These are phyloP conservation scores for Saccharomyces hybrid DNA, from an alignment of 1,139 yeast genomes.

Conservation along the genomic window DNA sequence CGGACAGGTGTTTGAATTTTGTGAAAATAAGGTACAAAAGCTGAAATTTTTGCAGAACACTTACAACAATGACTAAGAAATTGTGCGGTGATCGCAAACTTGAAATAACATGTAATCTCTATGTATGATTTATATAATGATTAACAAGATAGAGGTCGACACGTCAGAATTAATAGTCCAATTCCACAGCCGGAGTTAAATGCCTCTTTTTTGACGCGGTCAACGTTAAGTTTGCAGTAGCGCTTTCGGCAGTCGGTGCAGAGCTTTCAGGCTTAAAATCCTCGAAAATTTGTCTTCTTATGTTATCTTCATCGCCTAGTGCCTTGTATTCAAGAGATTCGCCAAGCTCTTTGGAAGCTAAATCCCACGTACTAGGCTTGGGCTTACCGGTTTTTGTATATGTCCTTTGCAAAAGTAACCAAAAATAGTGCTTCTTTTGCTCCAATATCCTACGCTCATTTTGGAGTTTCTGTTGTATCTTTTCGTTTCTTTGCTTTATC, in stretches of 20 bases:
- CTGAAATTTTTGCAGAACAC: not conserved
- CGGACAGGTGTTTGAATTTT: not conserved
- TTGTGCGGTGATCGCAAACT: not conserved
- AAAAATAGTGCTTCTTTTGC: conserved; percentile 35
- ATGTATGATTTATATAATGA: not conserved
- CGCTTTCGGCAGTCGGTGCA: conserved; percentile 15
- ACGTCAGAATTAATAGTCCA: conserved; percentile 12
- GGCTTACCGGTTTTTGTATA: conserved; percentile 27
- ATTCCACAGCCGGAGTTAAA: conserved; percentile 17
- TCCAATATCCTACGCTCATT: conserved; percentile 33
- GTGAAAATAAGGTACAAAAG: not conserved
- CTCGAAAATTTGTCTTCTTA: conserved; percentile 19
- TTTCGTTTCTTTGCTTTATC: conserved; percentile 25
- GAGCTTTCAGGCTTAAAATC: conserved; percentile 15
- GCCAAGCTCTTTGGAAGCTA: conserved; percentile 30
- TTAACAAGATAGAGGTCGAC: too few relatives aligned
- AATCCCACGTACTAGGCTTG: conserved; percentile 35
- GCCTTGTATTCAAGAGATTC: conserved; percentile 33
- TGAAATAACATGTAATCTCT: conserved; percentile 2
- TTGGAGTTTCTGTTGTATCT: conserved; percentile 31
- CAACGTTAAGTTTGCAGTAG: conserved; percentile 5
- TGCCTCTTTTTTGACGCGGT: conserved; percentile 12
- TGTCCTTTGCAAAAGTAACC: conserved; percentile 32
- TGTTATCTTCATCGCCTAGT: conserved; percentile 32
- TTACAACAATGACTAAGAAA: not conserved